Evolutionary conservation across 2,329 filamentous ascomycete species (phyloP).

Genomic region (Fusarium veterinarium): DNA sequence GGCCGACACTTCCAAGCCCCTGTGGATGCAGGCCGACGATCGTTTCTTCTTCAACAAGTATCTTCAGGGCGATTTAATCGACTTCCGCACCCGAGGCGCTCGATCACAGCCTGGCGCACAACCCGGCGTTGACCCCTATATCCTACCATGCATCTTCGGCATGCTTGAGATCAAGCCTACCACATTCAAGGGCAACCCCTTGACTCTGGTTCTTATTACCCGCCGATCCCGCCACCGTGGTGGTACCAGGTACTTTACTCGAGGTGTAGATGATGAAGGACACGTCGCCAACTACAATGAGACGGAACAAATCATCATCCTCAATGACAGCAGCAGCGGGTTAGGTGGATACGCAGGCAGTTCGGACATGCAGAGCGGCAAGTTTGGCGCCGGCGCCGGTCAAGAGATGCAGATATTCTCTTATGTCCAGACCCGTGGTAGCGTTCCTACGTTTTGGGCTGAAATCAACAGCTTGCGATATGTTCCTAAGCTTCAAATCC

Average conservation of each 20-base stretch:
- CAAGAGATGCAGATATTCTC: conserved; percentile 90
- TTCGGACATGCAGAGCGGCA: conserved; percentile 79
- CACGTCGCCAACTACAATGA: conserved; percentile 99
- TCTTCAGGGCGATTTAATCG: conserved; percentile 88
- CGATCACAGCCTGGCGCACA: conserved; percentile 76
- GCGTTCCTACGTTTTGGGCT: conserved; percentile 95
- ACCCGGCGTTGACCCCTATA: conserved; percentile 86
- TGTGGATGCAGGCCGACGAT: conserved; percentile 95
- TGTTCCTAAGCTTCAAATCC: conserved; percentile 88
- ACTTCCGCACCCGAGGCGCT: conserved; percentile 77
- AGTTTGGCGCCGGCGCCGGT: conserved; percentile 66
- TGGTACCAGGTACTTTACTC: conserved; percentile 94
- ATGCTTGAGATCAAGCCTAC: conserved; percentile 94
- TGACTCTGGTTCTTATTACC: conserved; percentile 90
- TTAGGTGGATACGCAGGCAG: conserved; percentile 85
- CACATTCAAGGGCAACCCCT: conserved; percentile 82
- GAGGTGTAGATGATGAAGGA: conserved; percentile 91
- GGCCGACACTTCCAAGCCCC: conserved; percentile 74
- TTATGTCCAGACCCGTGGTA: conserved; percentile 96
- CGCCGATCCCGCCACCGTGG: conserved; percentile 87
- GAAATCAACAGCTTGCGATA: conserved; percentile 95
- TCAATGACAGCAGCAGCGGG: conserved; percentile 83
- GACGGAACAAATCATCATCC: conserved; percentile 90
- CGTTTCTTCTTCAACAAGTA: conserved; percentile 99
- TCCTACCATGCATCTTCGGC: conserved; percentile 94